A percentile compares a stretch with the other conserved stretches of the same genome.
These are phyloP conservation scores for Solanum sejunctum DNA, from an alignment of 257 asterid species.

Conservation along the genomic window DNA sequence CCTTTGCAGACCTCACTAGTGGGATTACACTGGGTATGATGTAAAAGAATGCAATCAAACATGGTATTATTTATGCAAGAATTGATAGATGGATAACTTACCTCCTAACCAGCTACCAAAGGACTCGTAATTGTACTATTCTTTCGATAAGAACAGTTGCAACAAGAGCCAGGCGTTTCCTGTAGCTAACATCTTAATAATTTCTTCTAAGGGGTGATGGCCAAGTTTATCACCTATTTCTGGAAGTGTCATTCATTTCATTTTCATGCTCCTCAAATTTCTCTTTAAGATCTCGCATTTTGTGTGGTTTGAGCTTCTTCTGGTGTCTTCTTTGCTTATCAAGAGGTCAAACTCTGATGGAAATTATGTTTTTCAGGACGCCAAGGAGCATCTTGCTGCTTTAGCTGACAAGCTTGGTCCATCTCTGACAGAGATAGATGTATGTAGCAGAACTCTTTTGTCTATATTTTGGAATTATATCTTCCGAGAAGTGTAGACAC, in stretches of 20 bases:
- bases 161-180: neutral
- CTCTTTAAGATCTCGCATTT: neutral
- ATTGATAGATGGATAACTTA: neutral
- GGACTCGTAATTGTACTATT: neutral
- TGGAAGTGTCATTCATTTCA: neutral
- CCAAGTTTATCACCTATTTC: neutral
- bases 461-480: neutral
- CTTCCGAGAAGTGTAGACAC: neutral
- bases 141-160: neutral
- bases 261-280: neutral
- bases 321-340: neutral
- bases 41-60: neutral
- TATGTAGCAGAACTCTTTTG: constrained; percentile 20
- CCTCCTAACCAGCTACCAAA: neutral
- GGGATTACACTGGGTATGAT: neutral
- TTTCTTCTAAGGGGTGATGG: neutral
- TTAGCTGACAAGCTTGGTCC: constrained; percentile 93
- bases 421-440: constrained; percentile 82
- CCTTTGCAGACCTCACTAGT: neutral
- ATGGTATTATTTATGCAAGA: neutral
- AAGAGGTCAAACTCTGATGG: neutral
- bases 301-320: neutral
- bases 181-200: neutral
- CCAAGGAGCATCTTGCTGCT: constrained; percentile 96
- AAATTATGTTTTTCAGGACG: constrained; percentile 53